phyloP scores from a whole-genome alignment of 768 basidiomycete genomes.

The Piloderma croceum region DNA sequence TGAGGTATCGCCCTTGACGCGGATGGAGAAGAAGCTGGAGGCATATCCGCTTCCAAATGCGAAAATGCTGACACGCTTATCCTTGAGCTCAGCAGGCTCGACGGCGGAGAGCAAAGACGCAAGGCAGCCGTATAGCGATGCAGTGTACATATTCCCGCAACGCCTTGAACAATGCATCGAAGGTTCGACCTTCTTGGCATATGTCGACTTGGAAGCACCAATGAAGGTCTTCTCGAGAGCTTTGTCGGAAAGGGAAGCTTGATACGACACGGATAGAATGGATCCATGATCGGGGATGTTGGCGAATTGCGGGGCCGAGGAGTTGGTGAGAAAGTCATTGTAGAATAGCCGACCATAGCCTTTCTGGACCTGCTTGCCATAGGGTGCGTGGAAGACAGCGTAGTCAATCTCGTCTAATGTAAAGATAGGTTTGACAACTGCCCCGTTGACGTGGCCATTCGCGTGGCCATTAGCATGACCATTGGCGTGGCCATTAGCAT shows the following conservation, averaged over 20 bases:
- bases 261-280: constrained; percentile 59
- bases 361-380: constrained; percentile 98
- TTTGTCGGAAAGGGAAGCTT: constrained; percentile 87
- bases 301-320: constrained; percentile 62
- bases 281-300: constrained; percentile 66
- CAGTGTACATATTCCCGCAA: constrained; percentile 98
- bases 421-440: constrained; percentile 43
- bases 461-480: constrained; percentile 30
- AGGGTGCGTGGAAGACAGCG: constrained; percentile 93
- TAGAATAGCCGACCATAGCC: constrained; percentile 87
- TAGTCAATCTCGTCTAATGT: constrained; percentile 86
- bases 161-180: constrained; percentile 84
- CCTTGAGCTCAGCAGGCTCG: constrained; percentile 60
- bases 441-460: constrained; percentile 37
- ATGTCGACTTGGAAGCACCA: constrained; percentile 65
- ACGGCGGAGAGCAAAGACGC: constrained; percentile 77
- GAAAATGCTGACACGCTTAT: constrained; percentile 89
- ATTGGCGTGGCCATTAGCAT: constrained; percentile 33
- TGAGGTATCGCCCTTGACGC: constrained; percentile 81
- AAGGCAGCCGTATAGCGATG: constrained; percentile 90
- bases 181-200: constrained; percentile 71
- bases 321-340: constrained; percentile 87
- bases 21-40: constrained; percentile 86
- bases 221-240: constrained; percentile 93
- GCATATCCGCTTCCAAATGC: constrained; percentile 96